Evolutionary conservation across 1,284 basidiomycete species (phyloP).

Genomic region (Leccinum brunneo-olivaceum): DNA sequence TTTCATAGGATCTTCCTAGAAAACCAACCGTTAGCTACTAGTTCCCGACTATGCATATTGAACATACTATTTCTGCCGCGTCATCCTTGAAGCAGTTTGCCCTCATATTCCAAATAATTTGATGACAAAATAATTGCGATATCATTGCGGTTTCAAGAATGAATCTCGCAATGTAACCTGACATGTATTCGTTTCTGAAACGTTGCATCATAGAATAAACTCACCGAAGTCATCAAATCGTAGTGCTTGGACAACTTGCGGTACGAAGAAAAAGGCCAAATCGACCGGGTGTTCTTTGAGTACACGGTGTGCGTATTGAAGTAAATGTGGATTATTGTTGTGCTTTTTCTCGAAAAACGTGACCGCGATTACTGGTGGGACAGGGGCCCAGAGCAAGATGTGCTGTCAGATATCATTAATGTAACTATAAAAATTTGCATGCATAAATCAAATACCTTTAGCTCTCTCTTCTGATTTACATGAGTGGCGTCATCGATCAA

Average conservation of each 20-base stretch:
- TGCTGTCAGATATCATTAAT: conserved; percentile 44
- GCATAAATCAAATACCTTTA: conserved; percentile 49
- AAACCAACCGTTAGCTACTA: conserved; percentile 4
- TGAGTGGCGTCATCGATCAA: conserved; percentile 74
- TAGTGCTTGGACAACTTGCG: conserved; percentile 95
- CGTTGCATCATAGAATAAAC: conserved; percentile 13
- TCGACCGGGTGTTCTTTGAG: conserved; percentile 93
- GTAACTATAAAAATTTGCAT: background rate
- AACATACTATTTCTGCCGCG: conserved; percentile 67
- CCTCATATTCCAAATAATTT: conserved; percentile 99
- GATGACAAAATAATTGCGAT: conserved; percentile 97
- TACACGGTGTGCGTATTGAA: conserved; percentile 97
- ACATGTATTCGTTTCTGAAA: conserved; percentile 2
- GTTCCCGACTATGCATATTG: background rate
- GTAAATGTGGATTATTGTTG: conserved; percentile 75
- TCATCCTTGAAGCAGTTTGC: conserved; percentile 97
- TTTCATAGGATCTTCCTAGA: conserved; percentile 90
- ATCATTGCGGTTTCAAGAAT: conserved; percentile 98
- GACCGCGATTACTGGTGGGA: conserved; percentile 82
- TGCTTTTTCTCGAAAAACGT: conserved; percentile 84
- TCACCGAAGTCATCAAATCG: conserved; percentile 82
- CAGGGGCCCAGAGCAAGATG: conserved; percentile 83
- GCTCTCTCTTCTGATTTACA: conserved; percentile 49
- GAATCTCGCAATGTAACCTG: conserved; percentile 92
- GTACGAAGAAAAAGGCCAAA: conserved; percentile 98